These are phyloP conservation scores for Coemansia interrupta DNA, from an alignment of 192 early-diverging fungal species.

Conservation along the genomic window DNA sequence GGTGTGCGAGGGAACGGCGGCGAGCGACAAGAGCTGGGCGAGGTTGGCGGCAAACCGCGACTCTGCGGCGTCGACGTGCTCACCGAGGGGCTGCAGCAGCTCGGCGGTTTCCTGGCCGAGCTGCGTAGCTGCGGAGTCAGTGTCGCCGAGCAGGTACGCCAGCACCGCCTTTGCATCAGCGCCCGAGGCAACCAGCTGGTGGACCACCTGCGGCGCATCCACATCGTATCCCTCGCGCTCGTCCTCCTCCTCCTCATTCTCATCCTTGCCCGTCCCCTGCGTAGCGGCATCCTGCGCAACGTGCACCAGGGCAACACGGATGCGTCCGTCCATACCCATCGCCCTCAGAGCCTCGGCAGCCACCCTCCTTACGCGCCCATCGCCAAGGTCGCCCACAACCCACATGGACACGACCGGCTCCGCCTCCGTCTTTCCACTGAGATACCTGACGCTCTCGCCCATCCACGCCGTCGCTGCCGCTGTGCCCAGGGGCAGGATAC, in stretches of 20 bases:
- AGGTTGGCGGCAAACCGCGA: slow-evolving; percentile 16
- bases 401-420: slow-evolving; percentile 39
- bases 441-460: slow-evolving; percentile 19
- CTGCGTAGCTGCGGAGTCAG: not conserved
- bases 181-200: slow-evolving; percentile 22
- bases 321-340: slow-evolving; percentile 15
- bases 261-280: slow-evolving; percentile 1
- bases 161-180: slow-evolving; percentile 4
- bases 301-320: slow-evolving; percentile 41
- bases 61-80: slow-evolving; percentile 23
- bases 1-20: slow-evolving; percentile 12
- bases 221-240: slow-evolving; percentile 16
- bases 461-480: slow-evolving; percentile 21
- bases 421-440: not conserved
- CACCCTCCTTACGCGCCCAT: slow-evolving; percentile 49
- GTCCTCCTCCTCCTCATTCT: slow-evolving; percentile 18
- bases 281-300: not conserved
- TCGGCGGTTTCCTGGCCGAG: not conserved
- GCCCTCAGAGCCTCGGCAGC: slow-evolving; percentile 54
- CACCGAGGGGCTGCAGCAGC: slow-evolving; percentile 5
- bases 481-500: slow-evolving; percentile 19
- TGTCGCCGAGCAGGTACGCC: not conserved
- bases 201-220: slow-evolving; percentile 34
- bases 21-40: slow-evolving; percentile 5
- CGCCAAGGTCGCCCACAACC: slow-evolving; percentile 59